A percentile compares a stretch with the other conserved stretches of the same genome.
These are phyloP conservation scores for Malus sieversii DNA, from an alignment of 306 rosid genomes.

Conservation along the genomic window DNA sequence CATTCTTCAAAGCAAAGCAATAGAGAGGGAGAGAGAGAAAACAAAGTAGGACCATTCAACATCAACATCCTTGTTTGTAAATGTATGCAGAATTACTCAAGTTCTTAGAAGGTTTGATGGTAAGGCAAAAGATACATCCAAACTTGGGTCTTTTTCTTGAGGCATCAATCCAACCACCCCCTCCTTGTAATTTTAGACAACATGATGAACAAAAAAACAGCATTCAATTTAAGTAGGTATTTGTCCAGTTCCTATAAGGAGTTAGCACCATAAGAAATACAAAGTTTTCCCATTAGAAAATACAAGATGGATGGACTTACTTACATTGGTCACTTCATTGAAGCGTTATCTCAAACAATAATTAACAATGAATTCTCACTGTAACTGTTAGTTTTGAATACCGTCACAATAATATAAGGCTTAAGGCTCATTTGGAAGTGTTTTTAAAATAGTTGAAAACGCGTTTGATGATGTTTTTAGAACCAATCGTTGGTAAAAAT, in stretches of 20 bases:
- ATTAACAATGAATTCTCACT: too few species aligned
- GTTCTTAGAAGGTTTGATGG: background rate
- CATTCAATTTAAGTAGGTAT: slow-evolving; percentile 14
- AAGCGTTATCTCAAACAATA: too few species aligned
- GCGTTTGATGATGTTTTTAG: too few species aligned
- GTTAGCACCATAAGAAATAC: background rate
- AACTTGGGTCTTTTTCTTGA: background rate
- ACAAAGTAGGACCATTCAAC: background rate
- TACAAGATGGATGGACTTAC: background rate
- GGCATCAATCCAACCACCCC: slow-evolving; percentile 17
- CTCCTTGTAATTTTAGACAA: background rate
- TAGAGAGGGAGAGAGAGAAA: background rate
- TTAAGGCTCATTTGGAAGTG: accelerated
- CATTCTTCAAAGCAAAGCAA: background rate
- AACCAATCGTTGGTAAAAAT: too few species aligned
- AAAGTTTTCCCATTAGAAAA: background rate
- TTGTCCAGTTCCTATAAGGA: background rate
- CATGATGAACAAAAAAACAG: background rate
- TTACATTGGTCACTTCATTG: too few species aligned
- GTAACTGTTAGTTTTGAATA: too few species aligned
- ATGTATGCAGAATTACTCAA: background rate
- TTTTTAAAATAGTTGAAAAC: too few species aligned
- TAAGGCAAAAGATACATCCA: background rate
- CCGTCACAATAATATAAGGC: too few species aligned
- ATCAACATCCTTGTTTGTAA: background rate